phyloP scores from a whole-genome alignment of 306 rosid genomes.

The Dryas octopetala region DNA sequence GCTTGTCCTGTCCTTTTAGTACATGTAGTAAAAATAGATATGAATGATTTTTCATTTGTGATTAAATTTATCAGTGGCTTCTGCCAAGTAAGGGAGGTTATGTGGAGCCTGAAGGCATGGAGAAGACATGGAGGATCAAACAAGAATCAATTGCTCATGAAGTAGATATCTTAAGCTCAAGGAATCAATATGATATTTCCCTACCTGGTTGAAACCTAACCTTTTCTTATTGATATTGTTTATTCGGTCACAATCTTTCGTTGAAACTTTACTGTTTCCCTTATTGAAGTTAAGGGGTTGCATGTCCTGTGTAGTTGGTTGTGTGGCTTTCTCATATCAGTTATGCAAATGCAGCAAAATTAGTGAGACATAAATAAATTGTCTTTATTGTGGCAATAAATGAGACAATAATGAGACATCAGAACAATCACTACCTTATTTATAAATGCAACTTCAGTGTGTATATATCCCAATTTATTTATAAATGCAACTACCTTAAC shows the following conservation, averaged over 20 bases:
- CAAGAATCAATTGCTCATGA: constrained; percentile 64
- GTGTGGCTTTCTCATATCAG: constrained; percentile 4
- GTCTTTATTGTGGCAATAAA: too few relatives aligned
- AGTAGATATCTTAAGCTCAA: constrained; percentile 64
- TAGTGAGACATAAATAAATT: too few relatives aligned
- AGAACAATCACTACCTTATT: too few relatives aligned
- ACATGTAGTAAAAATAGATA: not conserved
- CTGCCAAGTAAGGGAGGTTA: constrained; percentile 79
- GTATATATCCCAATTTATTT: too few relatives aligned
- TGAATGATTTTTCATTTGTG: not conserved
- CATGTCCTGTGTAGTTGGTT: not conserved
- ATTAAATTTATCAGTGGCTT: constrained; percentile 60
- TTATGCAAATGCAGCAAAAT: not conserved
- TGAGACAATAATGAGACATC: too few relatives aligned
- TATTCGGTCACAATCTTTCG: not conserved
- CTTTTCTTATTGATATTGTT: constrained; percentile 9
- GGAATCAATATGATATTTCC: constrained; percentile 68
- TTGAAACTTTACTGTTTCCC: not conserved
- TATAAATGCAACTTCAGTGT: too few relatives aligned
- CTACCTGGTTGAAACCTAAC: constrained; percentile 61
- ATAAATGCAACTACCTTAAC: too few relatives aligned
- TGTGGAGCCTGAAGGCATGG: constrained; percentile 82
- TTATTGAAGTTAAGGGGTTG: not conserved
- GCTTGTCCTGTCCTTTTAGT: not conserved
- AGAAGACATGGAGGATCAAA: constrained; percentile 74